Evolutionary conservation across 2,329 filamentous ascomycete genomes (phyloP).

Genomic region (Pseudonectria buxi): DNA sequence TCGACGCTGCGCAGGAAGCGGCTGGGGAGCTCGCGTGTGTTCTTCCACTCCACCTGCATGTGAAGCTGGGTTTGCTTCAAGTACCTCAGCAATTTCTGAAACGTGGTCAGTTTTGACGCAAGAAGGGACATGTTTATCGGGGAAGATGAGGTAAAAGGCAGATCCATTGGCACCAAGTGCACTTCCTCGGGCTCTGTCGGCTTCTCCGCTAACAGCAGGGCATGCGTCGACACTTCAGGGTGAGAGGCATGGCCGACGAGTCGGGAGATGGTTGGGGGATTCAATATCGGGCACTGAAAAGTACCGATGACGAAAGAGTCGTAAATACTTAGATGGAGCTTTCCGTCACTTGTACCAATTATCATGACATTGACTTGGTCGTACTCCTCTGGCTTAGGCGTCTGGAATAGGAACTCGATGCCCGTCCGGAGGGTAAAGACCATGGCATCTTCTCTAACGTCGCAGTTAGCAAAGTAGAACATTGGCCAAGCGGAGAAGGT

Average conservation of each 20-base stretch:
- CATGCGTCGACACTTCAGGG: conserved; percentile 67
- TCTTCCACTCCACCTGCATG: conserved; percentile 76
- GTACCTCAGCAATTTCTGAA: conserved; percentile 83
- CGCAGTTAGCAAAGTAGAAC: conserved; percentile 9
- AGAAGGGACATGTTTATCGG: conserved; percentile 78
- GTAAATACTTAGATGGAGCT: conserved; percentile 73
- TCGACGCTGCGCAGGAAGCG: conserved; percentile 74
- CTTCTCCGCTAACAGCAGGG: conserved; percentile 52
- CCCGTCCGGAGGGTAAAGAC: conserved; percentile 65
- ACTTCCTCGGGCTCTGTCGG: conserved; percentile 26
- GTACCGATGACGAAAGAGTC: conserved; percentile 75
- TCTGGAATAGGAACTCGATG: conserved; percentile 63
- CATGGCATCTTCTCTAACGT: conserved; percentile 42
- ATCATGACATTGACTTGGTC: conserved; percentile 76
- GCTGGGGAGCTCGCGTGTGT: conserved; percentile 68
- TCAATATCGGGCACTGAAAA: conserved; percentile 44
- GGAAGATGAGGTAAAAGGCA: conserved; percentile 73
- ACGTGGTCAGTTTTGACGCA: conserved; percentile 76
- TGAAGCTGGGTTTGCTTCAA: conserved; percentile 73
- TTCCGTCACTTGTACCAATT: conserved; percentile 63
- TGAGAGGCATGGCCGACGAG: conserved; percentile 62
- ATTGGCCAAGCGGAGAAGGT: neutral
- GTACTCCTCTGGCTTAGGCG: conserved; percentile 55
- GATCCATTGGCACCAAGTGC: conserved; percentile 66
- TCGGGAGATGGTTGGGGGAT: conserved; percentile 19